Conservation (phyloP, 306 rosid species). For the Alnus glutinosa region DNA sequence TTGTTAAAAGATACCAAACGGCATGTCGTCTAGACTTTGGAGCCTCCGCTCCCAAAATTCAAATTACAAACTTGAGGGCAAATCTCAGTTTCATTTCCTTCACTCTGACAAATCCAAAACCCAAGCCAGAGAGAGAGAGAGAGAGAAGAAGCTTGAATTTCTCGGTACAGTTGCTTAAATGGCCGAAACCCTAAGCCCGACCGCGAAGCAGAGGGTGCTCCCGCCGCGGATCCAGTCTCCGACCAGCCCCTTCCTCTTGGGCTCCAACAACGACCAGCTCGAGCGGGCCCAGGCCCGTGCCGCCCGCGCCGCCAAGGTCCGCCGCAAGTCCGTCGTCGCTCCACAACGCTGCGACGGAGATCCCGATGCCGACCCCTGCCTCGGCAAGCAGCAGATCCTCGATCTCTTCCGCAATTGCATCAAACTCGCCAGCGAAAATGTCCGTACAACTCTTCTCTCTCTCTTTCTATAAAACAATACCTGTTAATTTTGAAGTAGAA, state of each 20-base stretch:
- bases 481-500: neutral
- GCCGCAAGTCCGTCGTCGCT: constrained; percentile 51
- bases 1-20: neutral
- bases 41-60: constrained; percentile 14
- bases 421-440: constrained; percentile 96
- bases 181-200: constrained; percentile 78
- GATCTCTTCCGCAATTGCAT: constrained; percentile 96
- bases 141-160: neutral
- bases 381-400: constrained; percentile 78
- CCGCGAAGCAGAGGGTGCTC: constrained; percentile 55
- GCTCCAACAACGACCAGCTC: constrained; percentile 85
- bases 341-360: constrained; percentile 25
- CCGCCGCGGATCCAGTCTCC: constrained; percentile 79
- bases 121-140: neutral
- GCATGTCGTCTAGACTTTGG: neutral
- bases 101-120: neutral
- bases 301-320: constrained; percentile 83
- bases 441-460: constrained; percentile 18
- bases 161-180: constrained; percentile 21
- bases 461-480: neutral
- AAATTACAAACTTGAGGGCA: constrained; percentile 69
- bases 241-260: constrained; percentile 73
- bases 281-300: constrained; percentile 94
- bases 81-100: constrained; percentile 14
- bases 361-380: constrained; percentile 49